Percentiles rank a stretch among this genome's conserved stretches.
Evolutionary conservation across 306 rosid species (phyloP).

Genomic region (Citrullus amarus): DNA sequence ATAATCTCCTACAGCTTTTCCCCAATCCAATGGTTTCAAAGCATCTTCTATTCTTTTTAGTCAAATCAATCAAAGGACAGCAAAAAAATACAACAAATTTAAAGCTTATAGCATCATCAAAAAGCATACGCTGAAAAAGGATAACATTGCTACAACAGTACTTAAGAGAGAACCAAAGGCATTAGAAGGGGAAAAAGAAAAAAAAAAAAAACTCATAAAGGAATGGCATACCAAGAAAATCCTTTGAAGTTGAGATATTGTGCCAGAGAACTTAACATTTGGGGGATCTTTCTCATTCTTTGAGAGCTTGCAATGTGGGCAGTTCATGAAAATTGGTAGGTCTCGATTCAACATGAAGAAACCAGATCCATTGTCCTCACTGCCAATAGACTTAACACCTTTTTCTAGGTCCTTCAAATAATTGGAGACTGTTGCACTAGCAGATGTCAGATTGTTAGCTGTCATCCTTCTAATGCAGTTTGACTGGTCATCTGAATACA

Average conservation of each 20-base stretch:
- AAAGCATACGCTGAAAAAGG: background rate
- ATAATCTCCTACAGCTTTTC: background rate
- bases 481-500: slow-evolving; percentile 20
- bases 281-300: slow-evolving; percentile 42
- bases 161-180: slow-evolving; percentile 9
- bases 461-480: slow-evolving; percentile 23
- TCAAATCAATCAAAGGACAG: background rate
- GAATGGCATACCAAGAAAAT: slow-evolving; percentile 59
- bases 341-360: slow-evolving; percentile 59
- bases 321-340: slow-evolving; percentile 73
- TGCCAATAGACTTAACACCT: slow-evolving; percentile 34
- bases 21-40: background rate
- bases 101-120: background rate
- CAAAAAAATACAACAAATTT: background rate
- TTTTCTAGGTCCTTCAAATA: slow-evolving; percentile 32
- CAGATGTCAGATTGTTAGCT: slow-evolving; percentile 29
- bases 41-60: background rate
- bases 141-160: background rate
- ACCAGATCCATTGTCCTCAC: slow-evolving; percentile 49
- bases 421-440: slow-evolving; percentile 25
- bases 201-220: slow-evolving; percentile 9
- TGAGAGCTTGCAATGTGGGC: slow-evolving; percentile 75
- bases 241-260: slow-evolving; percentile 84
- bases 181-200: background rate
- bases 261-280: slow-evolving; percentile 57